Conservation (phyloP, 2,329 filamentous ascomycete genomes). For the Microdochium trichocladiopsis region DNA sequence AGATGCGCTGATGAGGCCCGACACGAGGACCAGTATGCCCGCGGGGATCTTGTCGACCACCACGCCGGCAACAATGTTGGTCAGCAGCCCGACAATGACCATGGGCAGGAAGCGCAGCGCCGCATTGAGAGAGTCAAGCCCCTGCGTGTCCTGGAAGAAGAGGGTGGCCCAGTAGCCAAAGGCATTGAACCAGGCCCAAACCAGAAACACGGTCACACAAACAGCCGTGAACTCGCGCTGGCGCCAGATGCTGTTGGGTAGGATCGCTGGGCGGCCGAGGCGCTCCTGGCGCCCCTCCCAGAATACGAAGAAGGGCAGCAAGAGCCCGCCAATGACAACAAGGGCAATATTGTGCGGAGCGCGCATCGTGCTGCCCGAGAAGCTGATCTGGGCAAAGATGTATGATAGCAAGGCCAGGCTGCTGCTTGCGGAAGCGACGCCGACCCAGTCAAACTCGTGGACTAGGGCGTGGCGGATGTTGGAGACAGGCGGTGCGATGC, state of each 20-base stretch:
- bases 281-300: constrained; percentile 46
- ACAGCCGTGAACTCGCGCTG: constrained; percentile 46
- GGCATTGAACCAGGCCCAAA: constrained; percentile 35
- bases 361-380: constrained; percentile 14
- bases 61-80: constrained; percentile 30
- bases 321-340: constrained; percentile 29
- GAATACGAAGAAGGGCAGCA: constrained; percentile 39
- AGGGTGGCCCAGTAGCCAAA: constrained; percentile 40
- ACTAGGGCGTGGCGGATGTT: background rate
- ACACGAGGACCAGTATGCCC: constrained; percentile 27
- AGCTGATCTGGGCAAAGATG: constrained; percentile 26
- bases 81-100: constrained; percentile 35
- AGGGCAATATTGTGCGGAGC: constrained; percentile 32
- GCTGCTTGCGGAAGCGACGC: constrained; percentile 27
- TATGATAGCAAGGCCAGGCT: constrained; percentile 34
- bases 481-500: constrained; percentile 13
- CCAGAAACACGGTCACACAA: constrained; percentile 41
- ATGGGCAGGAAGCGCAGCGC: constrained; percentile 40
- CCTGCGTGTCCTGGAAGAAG: constrained; percentile 42
- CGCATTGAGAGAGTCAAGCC: constrained; percentile 33
- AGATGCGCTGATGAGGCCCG: constrained; percentile 32
- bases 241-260: constrained; percentile 52
- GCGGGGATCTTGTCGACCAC: constrained; percentile 33
- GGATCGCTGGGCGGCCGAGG: constrained; percentile 40
- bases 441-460: constrained; percentile 35